Evolutionary conservation across 805 yeast genomes (phyloP).

Genomic region (Nakazawaea molendinolei): DNA sequence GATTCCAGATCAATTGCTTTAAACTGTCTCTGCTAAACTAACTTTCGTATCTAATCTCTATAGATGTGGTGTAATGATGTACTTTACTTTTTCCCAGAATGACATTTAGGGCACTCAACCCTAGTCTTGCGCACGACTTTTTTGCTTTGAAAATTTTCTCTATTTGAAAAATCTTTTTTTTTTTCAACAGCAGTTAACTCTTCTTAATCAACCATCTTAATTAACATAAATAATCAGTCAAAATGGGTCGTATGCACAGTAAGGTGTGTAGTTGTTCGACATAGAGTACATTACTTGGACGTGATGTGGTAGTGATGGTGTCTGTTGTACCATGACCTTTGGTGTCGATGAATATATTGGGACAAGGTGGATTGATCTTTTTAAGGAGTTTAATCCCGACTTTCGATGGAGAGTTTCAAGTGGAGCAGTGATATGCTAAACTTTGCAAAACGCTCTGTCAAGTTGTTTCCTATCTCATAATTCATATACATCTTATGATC

Average conservation of each 20-base stretch:
- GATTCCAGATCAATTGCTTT: constrained; percentile 30
- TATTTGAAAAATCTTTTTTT: background rate
- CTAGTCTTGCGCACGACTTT: background rate
- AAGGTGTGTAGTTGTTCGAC: constrained; percentile 56
- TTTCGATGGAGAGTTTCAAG: no score
- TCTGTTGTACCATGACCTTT: no score
- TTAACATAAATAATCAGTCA: constrained; percentile 38
- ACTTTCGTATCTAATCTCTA: background rate
- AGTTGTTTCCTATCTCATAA: no score
- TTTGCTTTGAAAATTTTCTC: background rate
- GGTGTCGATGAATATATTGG: no score
- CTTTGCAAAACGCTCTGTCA: no score
- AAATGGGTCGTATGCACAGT: constrained; percentile 99
- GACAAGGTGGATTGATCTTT: no score
- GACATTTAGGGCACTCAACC: constrained; percentile 3
- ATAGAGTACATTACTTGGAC: constrained; percentile 24
- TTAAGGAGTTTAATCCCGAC: no score
- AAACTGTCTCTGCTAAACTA: no score
- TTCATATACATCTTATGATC: no score
- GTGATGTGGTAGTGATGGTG: constrained; percentile 22
- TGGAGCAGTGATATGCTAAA: no score
- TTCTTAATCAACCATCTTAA: constrained; percentile 5
- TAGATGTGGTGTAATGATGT: constrained; percentile 1
- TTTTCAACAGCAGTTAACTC: background rate
- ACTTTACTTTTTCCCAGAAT: no score